Evolutionary conservation across 331 rosid genomes (phyloP).

Genomic region (Phaseolus coccineus): DNA sequence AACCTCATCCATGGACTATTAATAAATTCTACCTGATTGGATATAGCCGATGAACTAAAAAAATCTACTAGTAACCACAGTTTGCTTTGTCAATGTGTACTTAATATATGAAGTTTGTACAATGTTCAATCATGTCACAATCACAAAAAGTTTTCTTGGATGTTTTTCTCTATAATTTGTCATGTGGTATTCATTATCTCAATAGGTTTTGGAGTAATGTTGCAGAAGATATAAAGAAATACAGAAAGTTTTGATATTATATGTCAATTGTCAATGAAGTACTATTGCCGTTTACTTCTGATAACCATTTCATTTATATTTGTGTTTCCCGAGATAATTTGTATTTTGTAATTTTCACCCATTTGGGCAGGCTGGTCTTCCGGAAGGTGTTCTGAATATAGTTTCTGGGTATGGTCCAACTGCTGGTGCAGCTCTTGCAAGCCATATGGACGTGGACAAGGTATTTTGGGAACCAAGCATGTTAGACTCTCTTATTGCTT

Average conservation of each 20-base stretch:
- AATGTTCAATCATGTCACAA: background rate
- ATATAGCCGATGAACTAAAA: background rate
- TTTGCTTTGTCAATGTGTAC: background rate
- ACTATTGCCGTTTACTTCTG: background rate
- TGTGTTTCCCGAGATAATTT: background rate
- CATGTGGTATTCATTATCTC: background rate
- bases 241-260: background rate
- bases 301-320: background rate
- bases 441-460: slow-evolving; percentile 96
- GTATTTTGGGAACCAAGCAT: slow-evolving; percentile 45
- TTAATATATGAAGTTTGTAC: background rate
- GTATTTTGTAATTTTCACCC: background rate
- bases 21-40: background rate
- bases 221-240: background rate
- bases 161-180: background rate
- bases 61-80: background rate
- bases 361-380: slow-evolving; percentile 84
- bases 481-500: background rate
- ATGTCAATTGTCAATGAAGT: background rate
- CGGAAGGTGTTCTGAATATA: slow-evolving; percentile 83
- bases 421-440: slow-evolving; percentile 89
- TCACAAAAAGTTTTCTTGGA: background rate
- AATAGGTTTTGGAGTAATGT: background rate
- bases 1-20: too few relatives aligned
- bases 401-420: slow-evolving; percentile 87